These are phyloP conservation scores for Pachyrhizus erosus DNA, from an alignment of 306 rosid genomes.

Conservation along the genomic window DNA sequence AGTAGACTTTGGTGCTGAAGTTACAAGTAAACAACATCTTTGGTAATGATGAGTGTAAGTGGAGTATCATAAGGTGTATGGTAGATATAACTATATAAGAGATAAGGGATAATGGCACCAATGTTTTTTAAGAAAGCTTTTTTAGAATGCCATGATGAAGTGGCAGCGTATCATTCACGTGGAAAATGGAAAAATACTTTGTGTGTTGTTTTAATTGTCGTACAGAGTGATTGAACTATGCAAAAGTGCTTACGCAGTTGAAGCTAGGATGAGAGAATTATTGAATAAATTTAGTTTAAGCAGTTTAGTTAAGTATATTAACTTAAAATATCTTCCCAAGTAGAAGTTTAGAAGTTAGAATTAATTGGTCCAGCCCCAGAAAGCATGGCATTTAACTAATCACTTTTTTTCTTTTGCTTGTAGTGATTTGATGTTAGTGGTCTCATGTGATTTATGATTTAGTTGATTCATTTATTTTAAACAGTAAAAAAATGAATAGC, in stretches of 20 bases:
- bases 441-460: background rate
- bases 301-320: background rate
- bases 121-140: no score
- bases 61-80: background rate
- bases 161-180: background rate
- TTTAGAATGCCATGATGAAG: background rate
- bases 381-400: background rate
- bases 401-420: background rate
- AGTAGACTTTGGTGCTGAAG: background rate
- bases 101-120: background rate
- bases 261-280: background rate
- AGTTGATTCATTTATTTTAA: background rate
- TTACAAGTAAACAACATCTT: background rate
- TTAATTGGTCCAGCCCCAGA: background rate
- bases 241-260: background rate
- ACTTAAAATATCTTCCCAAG: background rate
- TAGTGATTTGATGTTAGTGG: background rate
- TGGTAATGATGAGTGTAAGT: background rate
- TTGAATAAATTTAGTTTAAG: background rate
- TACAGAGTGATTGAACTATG: background rate
- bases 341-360: no score
- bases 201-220: background rate
- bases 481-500: background rate
- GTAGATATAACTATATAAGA: no score
- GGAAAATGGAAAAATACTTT: background rate